Conservation (phyloP, 2,329 filamentous ascomycete genomes). For the Fusarium avenaceum region DNA sequence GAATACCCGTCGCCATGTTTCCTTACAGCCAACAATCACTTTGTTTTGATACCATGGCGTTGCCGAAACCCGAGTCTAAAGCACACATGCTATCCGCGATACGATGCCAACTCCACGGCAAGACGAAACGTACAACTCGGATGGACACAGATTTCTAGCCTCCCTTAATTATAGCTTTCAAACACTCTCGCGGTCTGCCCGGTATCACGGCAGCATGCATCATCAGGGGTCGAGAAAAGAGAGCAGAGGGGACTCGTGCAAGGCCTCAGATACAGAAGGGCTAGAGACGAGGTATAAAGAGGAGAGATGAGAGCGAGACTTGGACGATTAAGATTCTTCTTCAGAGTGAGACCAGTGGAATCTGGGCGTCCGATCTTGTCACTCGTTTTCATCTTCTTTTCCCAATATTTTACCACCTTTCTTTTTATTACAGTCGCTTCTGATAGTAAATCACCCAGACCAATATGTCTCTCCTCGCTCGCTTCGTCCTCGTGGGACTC, state of each 20-base stretch:
- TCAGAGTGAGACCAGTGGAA: constrained; percentile 41
- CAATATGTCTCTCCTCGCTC: constrained; percentile 45
- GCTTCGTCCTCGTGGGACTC: constrained; percentile 49
- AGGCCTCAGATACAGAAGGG: constrained; percentile 23
- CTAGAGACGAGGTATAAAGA: constrained; percentile 45
- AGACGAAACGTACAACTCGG: constrained; percentile 34
- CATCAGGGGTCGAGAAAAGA: constrained; percentile 18
- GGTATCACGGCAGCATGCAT: constrained; percentile 43
- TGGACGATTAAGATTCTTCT: not conserved
- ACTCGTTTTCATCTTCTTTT: constrained; percentile 43
- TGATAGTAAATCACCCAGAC: constrained; percentile 3
- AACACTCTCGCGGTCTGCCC: constrained; percentile 9
- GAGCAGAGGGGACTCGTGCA: constrained; percentile 33
- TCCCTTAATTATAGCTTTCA: constrained; percentile 25
- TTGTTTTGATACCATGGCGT: constrained; percentile 2
- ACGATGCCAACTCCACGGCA: constrained; percentile 25
- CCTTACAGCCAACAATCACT: not conserved
- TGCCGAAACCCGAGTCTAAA: constrained; percentile 8
- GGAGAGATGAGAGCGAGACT: constrained; percentile 27
- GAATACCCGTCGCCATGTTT: not conserved
- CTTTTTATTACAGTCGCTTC: constrained; percentile 25
- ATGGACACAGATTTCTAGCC: constrained; percentile 10
- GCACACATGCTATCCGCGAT: not conserved
- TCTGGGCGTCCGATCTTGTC: constrained; percentile 34
- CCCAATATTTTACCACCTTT: not conserved